Percentiles rank a stretch among this genome's conserved stretches.
phyloP scores from a whole-genome alignment of 2,329 filamentous ascomycete species.

The Fusarium nanum region DNA sequence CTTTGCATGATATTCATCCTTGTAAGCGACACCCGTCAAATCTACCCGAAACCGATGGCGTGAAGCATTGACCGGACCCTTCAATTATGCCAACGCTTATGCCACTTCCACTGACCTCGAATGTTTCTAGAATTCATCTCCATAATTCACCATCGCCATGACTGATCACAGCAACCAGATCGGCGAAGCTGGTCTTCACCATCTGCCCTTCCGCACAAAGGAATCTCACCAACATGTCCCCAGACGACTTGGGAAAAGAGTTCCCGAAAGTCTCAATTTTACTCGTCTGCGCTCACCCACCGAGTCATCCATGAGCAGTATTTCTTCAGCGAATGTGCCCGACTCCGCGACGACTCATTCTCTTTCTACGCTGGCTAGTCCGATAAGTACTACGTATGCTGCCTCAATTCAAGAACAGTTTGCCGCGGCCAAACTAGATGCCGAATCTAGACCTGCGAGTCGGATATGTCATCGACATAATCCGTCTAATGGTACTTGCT shows the following conservation, averaged over 20 bases:
- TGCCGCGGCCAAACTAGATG: slow-evolving; percentile 42
- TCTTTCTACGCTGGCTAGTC: slow-evolving; percentile 51
- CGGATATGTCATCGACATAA: slow-evolving; percentile 50
- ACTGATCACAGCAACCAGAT: slow-evolving; percentile 24
- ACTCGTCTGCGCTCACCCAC: slow-evolving; percentile 52
- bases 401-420: slow-evolving; percentile 51
- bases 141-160: slow-evolving; percentile 26
- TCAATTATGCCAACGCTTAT: not conserved
- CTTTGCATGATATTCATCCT: slow-evolving; percentile 3
- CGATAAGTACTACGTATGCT: slow-evolving; percentile 52
- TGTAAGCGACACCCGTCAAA: slow-evolving; percentile 7
- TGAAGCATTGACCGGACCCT: not conserved
- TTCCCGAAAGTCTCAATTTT: slow-evolving; percentile 50
- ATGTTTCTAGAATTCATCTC: slow-evolving; percentile 9
- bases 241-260: slow-evolving; percentile 33
- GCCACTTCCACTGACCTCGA: not conserved
- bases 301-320: slow-evolving; percentile 54
- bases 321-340: slow-evolving; percentile 53
- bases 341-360: slow-evolving; percentile 56
- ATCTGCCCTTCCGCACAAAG: slow-evolving; percentile 43
- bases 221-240: slow-evolving; percentile 31
- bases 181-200: slow-evolving; percentile 44
- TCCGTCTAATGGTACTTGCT: slow-evolving; percentile 52
- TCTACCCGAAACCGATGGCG: slow-evolving; percentile 1
- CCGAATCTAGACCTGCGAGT: slow-evolving; percentile 43